Percentiles rank a stretch among this genome's conserved stretches.
These are phyloP conservation scores for Lipomyces sp. DNA, from an alignment of 805 yeast species.

Conservation along the genomic window DNA sequence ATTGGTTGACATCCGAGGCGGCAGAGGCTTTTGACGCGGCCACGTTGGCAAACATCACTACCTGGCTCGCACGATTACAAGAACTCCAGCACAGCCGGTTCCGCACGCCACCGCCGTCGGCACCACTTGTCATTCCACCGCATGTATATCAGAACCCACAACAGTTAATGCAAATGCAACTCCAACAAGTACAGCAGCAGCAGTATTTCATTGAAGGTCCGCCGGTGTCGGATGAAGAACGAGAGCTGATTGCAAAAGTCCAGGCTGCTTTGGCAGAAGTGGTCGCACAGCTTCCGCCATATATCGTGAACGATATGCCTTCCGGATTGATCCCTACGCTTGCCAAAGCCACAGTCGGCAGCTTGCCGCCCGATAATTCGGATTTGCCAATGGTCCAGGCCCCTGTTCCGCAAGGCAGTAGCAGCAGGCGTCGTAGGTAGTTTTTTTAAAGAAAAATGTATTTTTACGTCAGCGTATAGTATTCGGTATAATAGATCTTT, in stretches of 20 bases:
- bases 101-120: slow-evolving; percentile 35
- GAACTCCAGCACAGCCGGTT: slow-evolving; percentile 56
- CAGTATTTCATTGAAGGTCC: slow-evolving; percentile 20
- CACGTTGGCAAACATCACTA: slow-evolving; percentile 52
- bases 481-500: not conserved
- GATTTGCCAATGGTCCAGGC: slow-evolving; percentile 17
- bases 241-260: slow-evolving; percentile 41
- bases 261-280: slow-evolving; percentile 23
- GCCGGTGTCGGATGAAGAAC: slow-evolving; percentile 43
- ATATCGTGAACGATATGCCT: slow-evolving; percentile 25
- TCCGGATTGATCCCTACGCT: slow-evolving; percentile 34
- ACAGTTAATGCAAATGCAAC: slow-evolving; percentile 36
- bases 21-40: slow-evolving; percentile 36
- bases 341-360: slow-evolving; percentile 24
- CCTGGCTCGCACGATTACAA: slow-evolving; percentile 56
- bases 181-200: slow-evolving; percentile 33
- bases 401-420: not conserved
- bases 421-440: slow-evolving; percentile 6
- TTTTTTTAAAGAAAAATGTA: not conserved
- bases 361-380: slow-evolving; percentile 31
- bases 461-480: not conserved
- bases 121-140: slow-evolving; percentile 37
- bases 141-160: slow-evolving; percentile 34
- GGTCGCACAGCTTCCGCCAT: slow-evolving; percentile 30
- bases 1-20: slow-evolving; percentile 26